A percentile compares a stretch with the other conserved stretches of the same genome.
These are phyloP conservation scores for Porogramme epimiltina DNA, from an alignment of 1,284 basidiomycete genomes.

Conservation along the genomic window DNA sequence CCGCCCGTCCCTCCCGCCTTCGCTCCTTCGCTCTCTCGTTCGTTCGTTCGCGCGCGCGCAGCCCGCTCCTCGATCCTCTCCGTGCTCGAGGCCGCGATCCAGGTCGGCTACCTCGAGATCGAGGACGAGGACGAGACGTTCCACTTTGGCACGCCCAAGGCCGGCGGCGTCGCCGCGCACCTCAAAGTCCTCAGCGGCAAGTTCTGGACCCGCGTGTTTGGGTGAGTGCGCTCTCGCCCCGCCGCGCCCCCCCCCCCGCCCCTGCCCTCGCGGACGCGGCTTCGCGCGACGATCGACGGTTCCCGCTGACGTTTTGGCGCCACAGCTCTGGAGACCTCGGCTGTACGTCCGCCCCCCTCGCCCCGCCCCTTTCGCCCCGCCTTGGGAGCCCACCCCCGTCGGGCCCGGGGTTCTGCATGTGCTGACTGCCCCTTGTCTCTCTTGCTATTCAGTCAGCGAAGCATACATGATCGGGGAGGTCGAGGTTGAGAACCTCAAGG, in stretches of 20 bases:
- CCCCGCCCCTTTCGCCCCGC: no score
- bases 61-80: conserved; percentile 66
- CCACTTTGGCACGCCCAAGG: conserved; percentile 56
- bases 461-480: conserved; percentile 87
- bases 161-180: conserved; percentile 58
- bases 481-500: conserved; percentile 70
- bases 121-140: conserved; percentile 59
- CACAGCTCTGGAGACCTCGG: conserved; percentile 70
- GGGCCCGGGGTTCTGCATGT: background rate
- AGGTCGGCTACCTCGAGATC: conserved; percentile 61
- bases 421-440: background rate
- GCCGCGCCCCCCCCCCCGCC: conserved; percentile 19
- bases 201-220: conserved; percentile 80
- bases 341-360: conserved; percentile 66
- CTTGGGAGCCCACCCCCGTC: background rate
- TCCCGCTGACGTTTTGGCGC: background rate
- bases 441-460: conserved; percentile 68
- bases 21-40: background rate
- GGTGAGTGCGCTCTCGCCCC: no score
- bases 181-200: conserved; percentile 68
- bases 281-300: background rate
- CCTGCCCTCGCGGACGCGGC: conserved; percentile 6
- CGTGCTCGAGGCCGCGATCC: conserved; percentile 59
- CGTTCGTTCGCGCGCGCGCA: conserved; percentile 34
- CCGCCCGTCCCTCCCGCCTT: no score